Conservation (phyloP, 495 filamentous ascomycete genomes). For the Penicillium argentinense region DNA sequence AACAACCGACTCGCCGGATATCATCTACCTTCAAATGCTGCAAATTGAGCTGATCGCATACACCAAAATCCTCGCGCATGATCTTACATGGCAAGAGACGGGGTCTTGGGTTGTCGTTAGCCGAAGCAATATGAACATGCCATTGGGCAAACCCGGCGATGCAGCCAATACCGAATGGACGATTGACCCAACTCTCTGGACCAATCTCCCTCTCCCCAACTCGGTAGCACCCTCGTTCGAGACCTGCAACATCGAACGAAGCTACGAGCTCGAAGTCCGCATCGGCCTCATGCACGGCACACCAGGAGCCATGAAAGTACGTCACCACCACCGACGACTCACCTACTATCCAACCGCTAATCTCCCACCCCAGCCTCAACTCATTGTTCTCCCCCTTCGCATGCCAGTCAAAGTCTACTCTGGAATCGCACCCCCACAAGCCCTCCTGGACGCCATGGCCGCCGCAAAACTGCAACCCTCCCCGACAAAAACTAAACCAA, state of each 20-base stretch:
- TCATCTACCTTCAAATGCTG: constrained; percentile 71
- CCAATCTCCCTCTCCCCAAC: constrained; percentile 66
- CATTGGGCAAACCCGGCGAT: constrained; percentile 58
- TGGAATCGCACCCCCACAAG: constrained; percentile 81
- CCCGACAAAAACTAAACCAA: constrained; percentile 19
- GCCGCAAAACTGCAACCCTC: constrained; percentile 35
- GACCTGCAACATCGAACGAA: constrained; percentile 82
- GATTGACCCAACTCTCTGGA: constrained; percentile 70
- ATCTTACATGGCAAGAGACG: constrained; percentile 62
- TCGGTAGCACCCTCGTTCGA: constrained; percentile 81
- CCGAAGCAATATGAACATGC: constrained; percentile 64
- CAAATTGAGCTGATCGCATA: constrained; percentile 79
- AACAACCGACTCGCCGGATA: constrained; percentile 59
- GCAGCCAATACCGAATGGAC: constrained; percentile 62
- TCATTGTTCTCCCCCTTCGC: constrained; percentile 70
- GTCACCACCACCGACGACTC: constrained; percentile 5
- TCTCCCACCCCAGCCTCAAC: constrained; percentile 53
- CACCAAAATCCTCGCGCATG: constrained; percentile 75
- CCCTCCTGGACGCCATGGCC: constrained; percentile 68
- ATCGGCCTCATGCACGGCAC: constrained; percentile 68
- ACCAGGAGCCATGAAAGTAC: constrained; percentile 52
- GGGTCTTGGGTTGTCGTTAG: constrained; percentile 69
- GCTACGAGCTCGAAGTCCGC: constrained; percentile 79
- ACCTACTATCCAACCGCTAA: constrained; percentile 13
- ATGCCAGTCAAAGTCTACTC: constrained; percentile 82